These are phyloP conservation scores for Globisporangium radiosum DNA, from an alignment of 352 stramenopile genomes.

Conservation along the genomic window DNA sequence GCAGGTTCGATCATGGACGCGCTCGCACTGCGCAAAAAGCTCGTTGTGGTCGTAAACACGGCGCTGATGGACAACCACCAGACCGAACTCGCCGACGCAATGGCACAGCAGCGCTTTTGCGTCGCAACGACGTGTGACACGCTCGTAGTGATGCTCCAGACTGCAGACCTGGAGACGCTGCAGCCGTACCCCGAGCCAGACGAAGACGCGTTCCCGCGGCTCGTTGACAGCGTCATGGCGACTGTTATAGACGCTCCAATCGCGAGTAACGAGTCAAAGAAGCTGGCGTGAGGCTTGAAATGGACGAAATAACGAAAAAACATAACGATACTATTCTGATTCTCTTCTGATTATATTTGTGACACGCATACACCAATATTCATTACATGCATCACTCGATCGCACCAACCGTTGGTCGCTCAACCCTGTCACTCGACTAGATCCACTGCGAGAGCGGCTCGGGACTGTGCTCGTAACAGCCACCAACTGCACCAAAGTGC, in stretches of 20 bases:
- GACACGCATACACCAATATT: too few species aligned
- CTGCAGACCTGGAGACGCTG: conserved; percentile 33
- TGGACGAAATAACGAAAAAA: too few species aligned
- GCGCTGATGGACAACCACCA: conserved; percentile 98
- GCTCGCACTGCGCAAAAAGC: conserved; percentile 68
- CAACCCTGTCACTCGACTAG: not conserved
- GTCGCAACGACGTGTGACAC: conserved; percentile 38
- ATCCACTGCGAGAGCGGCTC: conserved; percentile 11
- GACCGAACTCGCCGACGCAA: conserved; percentile 90
- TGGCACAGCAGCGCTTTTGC: conserved; percentile 69
- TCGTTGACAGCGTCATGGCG: conserved; percentile 52
- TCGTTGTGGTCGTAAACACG: conserved; percentile 93
- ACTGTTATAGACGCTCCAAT: too few species aligned
- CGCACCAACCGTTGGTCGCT: too few species aligned
- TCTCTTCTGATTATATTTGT: too few species aligned
- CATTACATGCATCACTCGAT: too few species aligned
- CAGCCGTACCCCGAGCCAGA: conserved; percentile 48
- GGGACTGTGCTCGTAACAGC: not conserved
- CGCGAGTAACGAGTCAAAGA: not conserved
- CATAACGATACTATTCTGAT: too few species aligned
- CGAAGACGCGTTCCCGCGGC: conserved; percentile 52
- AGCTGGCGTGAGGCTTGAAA: not conserved
- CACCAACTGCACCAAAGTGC: not conserved
- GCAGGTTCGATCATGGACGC: conserved; percentile 93
- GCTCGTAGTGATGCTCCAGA: conserved; percentile 28